phyloP scores from a whole-genome alignment of 2,329 filamentous ascomycete genomes.

The Diaporthe ilicicola region DNA sequence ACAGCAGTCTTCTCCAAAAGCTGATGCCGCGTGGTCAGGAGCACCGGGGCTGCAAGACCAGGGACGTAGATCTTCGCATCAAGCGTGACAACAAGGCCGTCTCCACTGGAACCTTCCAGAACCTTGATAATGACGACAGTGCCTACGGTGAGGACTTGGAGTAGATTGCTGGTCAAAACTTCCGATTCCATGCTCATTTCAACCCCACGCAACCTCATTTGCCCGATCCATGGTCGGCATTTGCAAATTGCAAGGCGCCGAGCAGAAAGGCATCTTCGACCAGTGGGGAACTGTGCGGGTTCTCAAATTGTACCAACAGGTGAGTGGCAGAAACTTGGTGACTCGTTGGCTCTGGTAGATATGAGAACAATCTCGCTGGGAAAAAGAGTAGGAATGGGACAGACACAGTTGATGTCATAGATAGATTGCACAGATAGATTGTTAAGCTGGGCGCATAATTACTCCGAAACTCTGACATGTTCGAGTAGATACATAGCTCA shows the following conservation, averaged over 20 bases:
- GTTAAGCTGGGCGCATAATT: too few relatives aligned
- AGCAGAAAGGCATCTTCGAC: neutral
- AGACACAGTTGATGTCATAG: too few relatives aligned
- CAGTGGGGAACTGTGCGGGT: neutral
- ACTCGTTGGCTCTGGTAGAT: too few relatives aligned
- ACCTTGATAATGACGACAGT: neutral
- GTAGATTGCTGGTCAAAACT: neutral
- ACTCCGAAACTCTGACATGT: too few relatives aligned
- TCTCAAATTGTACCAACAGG: too few relatives aligned
- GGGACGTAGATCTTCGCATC: neutral
- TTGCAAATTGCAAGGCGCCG: neutral
- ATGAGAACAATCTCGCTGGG: too few relatives aligned
- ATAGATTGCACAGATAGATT: too few relatives aligned
- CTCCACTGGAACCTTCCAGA: neutral
- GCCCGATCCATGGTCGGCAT: neutral
- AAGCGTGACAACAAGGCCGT: slow-evolving; percentile 2
- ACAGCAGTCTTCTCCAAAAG: neutral
- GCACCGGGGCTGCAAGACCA: neutral
- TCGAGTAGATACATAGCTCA: too few relatives aligned
- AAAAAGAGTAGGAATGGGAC: too few relatives aligned
- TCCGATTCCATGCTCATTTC: neutral
- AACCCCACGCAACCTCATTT: neutral
- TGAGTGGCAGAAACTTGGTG: too few relatives aligned
- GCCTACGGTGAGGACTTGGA: neutral
- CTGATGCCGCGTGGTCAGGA: neutral